Evolutionary conservation across 2,329 filamentous ascomycete species (phyloP), one percentile per base, ranked within the genome.

Genomic region (Monascus ruber): DNA sequence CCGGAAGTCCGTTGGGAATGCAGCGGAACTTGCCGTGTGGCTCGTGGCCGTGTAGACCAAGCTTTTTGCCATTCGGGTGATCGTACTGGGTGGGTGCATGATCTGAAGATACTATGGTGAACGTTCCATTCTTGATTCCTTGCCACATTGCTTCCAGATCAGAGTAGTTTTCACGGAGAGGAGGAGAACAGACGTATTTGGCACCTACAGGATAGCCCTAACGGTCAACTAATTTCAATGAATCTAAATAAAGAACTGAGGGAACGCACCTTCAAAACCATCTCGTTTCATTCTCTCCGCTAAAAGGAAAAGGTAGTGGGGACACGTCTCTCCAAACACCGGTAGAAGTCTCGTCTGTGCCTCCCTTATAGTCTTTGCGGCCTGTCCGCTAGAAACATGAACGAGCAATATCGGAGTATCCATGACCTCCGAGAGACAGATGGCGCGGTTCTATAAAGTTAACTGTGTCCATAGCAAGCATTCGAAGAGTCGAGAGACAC

Each of bases 1-100:
- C 75, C 0, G 74, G 72, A 34, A 71, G 60, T 4, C 74, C 75
- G 47, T 78, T 78, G 5, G 75, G 74, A 32, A 78, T 74, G 41
- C 74, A 69, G 34, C 68, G 67, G 55, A 79, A 79, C 34, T 65
- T 62, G 0, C 60, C 61, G 17, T 17, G 17, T 17, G 17, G 17
- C 17, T 17, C 17, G 17, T 17, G 17, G 17, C 17, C 17, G 17
- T 17, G 17, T 69, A 66, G 0, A 55, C 51, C 33, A 50, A 66
- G 43, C 53, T 71, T 73, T 63, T 74, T 76, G 32, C 64, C 66
- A 27, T 50, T 66, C 33, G 55, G 60, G 47, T 74, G 65, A 47
- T 72, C 68, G 47, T 66, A 78, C 43, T 53, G 58, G 51, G 68
- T 71, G 24, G 70, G 63, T 5, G 62, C 64, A 47, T 72, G 68